Evolutionary conservation across 2,329 filamentous ascomycete species (phyloP), one percentile per base, ranked within the genome.

Genomic region (Falciphora oryzae): DNA sequence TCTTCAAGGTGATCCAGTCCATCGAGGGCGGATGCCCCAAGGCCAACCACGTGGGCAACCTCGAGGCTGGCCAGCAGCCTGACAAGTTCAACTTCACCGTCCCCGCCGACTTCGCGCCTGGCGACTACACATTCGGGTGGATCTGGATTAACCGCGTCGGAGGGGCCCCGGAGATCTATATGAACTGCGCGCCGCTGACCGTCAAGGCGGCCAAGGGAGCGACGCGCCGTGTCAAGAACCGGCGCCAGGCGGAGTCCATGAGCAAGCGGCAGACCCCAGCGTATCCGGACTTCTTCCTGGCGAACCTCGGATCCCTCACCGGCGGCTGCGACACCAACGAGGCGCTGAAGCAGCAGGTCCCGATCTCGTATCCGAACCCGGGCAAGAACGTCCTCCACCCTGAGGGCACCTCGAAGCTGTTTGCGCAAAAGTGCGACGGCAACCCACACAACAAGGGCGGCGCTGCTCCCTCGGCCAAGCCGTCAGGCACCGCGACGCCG

Each of bases 141-240:
- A 85, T 82, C 6, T 85, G 83, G 83, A 84, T 85, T 73, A 86
- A 86, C 74, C 80, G 81, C 67, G 73, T 85, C 22, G 66, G 67
- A 1, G 85, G 86, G 7, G 86, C 87, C 68, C 79, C 85, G 25
- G 86, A 89, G 71, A 85, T 87, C 79, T 90, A 90, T 77, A 88
- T 88, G 84, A 87, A 87, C 73, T 89, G 87, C 68, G 85, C 86
- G 0, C 81, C 81, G 16, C 80, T 89, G 25, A 57, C n/a, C 27
- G 78, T 79, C 25, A 82, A 89, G 65, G 71, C 71, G 0, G 71
- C 62, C 28, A 68, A 68, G 66, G 65, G 67, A 4, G 10, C 29
- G 59, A 50, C 63, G 0, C 38, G 38, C 14, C 38, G 38, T 3
- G 14, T 11, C 38, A 67, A 65, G 22, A 65, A 67, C 25, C 22